A percentile compares a stretch with the other conserved stretches of the same genome.
Evolutionary conservation across 768 basidiomycete genomes (phyloP).

Genomic region (Goffeauzyma gilvescens): DNA sequence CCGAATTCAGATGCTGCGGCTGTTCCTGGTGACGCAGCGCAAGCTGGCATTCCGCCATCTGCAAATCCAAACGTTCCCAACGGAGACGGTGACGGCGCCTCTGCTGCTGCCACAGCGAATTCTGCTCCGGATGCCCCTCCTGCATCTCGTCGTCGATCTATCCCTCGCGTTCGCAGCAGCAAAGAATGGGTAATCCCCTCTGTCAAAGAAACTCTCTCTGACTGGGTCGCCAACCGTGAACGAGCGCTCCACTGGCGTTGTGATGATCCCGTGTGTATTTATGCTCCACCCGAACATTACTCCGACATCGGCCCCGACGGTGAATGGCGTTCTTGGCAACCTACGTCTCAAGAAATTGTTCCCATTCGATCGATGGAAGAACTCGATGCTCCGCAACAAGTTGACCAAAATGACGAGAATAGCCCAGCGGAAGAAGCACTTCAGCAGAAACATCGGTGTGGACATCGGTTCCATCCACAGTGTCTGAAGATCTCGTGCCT

Average conservation of each 20-base stretch:
- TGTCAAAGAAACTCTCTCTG: conserved; percentile 2
- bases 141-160: no score
- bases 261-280: conserved; percentile 8
- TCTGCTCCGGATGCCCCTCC: no score
- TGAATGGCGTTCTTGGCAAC: conserved; percentile 5
- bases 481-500: conserved; percentile 4
- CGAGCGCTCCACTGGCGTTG: conserved; percentile 7
- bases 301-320: background rate
- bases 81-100: no score
- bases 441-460: background rate
- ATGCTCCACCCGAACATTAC: conserved; percentile 7
- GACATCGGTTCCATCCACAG: conserved; percentile 7
- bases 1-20: no score
- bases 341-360: background rate
- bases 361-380: background rate
- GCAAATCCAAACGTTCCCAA: no score
- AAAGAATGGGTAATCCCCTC: background rate
- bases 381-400: background rate
- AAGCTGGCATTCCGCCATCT: no score
- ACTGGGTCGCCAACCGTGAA: conserved; percentile 5
- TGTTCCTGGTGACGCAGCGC: no score
- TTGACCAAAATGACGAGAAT: conserved; percentile 1
- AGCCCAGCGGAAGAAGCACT: background rate
- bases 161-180: no score
- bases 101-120: no score